phyloP scores from a whole-genome alignment of 2,329 filamentous ascomycete species.

The Chaetomium olivaceum region DNA sequence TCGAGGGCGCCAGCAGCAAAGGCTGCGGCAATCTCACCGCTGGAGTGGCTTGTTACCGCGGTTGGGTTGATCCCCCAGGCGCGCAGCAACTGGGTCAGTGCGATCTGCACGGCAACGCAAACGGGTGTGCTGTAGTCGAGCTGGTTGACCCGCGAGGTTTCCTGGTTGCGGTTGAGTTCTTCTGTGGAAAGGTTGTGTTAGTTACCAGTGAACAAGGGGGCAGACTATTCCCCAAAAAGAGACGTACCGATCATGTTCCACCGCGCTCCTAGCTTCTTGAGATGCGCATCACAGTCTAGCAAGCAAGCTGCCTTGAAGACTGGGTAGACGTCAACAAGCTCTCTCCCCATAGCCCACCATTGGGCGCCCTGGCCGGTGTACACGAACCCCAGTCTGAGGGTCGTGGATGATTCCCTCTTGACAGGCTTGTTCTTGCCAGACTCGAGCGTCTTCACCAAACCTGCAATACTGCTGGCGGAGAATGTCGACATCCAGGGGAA shows the following conservation, averaged over 20 bases:
- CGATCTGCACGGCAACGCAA: constrained; percentile 45
- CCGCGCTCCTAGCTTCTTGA: constrained; percentile 27
- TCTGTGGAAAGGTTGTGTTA: constrained; percentile 14
- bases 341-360: constrained; percentile 40
- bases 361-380: constrained; percentile 42
- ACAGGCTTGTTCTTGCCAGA: constrained; percentile 32
- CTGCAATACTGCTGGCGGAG: constrained; percentile 15
- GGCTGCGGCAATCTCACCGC: constrained; percentile 45
- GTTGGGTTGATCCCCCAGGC: constrained; percentile 35
- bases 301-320: constrained; percentile 29
- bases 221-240: not conserved
- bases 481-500: constrained; percentile 30
- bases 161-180: constrained; percentile 26
- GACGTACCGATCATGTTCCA: constrained; percentile 31
- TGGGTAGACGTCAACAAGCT: constrained; percentile 34
- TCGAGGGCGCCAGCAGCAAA: constrained; percentile 40
- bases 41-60: constrained; percentile 38
- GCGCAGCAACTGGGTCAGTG: constrained; percentile 41
- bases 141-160: constrained; percentile 27
- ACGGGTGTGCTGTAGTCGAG: constrained; percentile 31
- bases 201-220: not conserved
- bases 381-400: constrained; percentile 35
- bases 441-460: constrained; percentile 32
- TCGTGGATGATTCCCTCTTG: constrained; percentile 25
- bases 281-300: constrained; percentile 25